phyloP scores from a whole-genome alignment of 768 basidiomycete genomes.

The Tylopilus felleus region DNA sequence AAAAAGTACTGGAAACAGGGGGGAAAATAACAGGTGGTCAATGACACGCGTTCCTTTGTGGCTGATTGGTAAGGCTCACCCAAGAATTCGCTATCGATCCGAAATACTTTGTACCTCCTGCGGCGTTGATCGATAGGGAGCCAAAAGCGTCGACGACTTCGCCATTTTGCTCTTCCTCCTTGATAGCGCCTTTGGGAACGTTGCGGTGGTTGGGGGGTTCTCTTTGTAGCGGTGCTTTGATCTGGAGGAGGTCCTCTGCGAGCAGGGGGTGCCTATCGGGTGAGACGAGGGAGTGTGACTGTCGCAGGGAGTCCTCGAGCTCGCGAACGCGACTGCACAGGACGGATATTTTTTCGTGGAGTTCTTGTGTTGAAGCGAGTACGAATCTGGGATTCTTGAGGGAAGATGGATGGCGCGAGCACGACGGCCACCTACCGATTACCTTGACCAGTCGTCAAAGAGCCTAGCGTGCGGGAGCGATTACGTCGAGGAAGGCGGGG shows the following conservation, averaged over 20 bases:
- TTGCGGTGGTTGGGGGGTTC: constrained; percentile 50
- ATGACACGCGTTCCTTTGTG: not conserved
- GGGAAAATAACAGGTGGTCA: constrained; percentile 8
- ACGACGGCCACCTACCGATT: constrained; percentile 51
- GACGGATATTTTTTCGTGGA: constrained; percentile 79
- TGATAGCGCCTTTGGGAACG: constrained; percentile 34
- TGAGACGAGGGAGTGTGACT: constrained; percentile 56
- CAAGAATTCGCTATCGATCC: constrained; percentile 76
- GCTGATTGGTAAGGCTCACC: constrained; percentile 37
- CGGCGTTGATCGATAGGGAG: constrained; percentile 67
- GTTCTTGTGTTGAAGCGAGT: constrained; percentile 73
- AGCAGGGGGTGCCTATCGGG: constrained; percentile 64
- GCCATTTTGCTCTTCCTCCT: constrained; percentile 61
- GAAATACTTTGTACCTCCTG: constrained; percentile 72
- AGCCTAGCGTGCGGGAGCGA: constrained; percentile 44
- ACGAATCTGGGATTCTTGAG: constrained; percentile 52
- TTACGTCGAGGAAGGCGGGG: constrained; percentile 16
- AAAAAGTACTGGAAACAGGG: constrained; percentile 57
- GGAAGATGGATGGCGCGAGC: not conserved
- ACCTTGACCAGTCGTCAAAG: constrained; percentile 77
- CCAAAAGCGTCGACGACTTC: constrained; percentile 81
- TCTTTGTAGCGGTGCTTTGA: constrained; percentile 75
- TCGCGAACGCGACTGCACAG: constrained; percentile 71
- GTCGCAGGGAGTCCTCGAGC: constrained; percentile 67
- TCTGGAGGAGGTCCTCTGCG: constrained; percentile 64